Base-by-base conservation (phyloP, 73 alveolate species). In the Diophrys sp. region DNA sequence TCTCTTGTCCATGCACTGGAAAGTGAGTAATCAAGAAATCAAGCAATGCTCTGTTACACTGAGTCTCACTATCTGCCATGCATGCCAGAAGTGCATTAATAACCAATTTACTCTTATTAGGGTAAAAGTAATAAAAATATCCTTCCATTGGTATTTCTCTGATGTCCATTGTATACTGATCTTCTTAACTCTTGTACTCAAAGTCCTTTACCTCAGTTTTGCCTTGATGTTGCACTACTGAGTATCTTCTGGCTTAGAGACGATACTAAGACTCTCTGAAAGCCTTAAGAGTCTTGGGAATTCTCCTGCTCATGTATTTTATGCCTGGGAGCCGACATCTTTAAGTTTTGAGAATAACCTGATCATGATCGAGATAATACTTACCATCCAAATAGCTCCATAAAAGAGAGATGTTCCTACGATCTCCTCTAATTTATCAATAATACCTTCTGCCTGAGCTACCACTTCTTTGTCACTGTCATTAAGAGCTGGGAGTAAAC, bases 401-500 rank as follows among this genome's bases (percentile, higher is more conserved):
- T 79, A 92, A 80, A 88, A 92, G 33, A 44, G 78, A 2, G 85
- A 67, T 31, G 92, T 93, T 0, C 97, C 97, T 31, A 89, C 82
- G 67, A 82, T 88, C 56, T 88, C 89, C 34, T 93, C 89, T 2
- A 90, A 83, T 70, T 56, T 81, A 31, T 77, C 74, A 32, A 92
- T 78, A n/a, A 92, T 87, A 56, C 74, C 89, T 78, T 87, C 93
- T 56, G 88, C 88, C 33, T 82, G 72, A 70, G 83, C 83, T 75
- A 89, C 87, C 81, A 85, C 80, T 70, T 53, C 26, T 24, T 84
- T 92, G 73, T 92, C 89, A 73, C 89, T 93, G 69, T 92, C 97
- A 67, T 92, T 95, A 28, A 92, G 81, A 5, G 94, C 95, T 1
- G 97, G 97, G 24, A 92, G 84, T 55, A 92, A 77, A 80, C 97